Percentiles rank a stretch among this genome's conserved stretches.
These are phyloP conservation scores for Flaveria trinervia DNA, from an alignment of 129 eudicot species.

Conservation along the genomic window DNA sequence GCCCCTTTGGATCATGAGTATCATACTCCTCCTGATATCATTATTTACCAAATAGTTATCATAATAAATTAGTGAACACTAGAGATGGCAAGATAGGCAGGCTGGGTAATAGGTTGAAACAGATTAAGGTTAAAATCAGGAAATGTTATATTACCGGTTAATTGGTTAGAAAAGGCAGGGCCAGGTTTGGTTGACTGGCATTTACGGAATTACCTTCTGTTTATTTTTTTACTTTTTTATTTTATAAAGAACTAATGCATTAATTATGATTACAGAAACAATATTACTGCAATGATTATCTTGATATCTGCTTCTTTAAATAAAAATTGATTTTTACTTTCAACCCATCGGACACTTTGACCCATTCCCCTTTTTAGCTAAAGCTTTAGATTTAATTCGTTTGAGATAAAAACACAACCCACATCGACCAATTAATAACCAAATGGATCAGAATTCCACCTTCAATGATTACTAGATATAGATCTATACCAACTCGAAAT, in stretches of 20 bases:
- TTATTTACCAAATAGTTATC: conserved; percentile 10
- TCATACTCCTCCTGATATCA: conserved; percentile 78
- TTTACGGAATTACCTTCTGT: neutral
- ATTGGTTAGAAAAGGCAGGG: neutral
- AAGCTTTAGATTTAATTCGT: neutral
- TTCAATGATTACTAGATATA: neutral
- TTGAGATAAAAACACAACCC: neutral
- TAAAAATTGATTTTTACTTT: neutral
- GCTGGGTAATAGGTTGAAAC: neutral
- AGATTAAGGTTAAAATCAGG: neutral
- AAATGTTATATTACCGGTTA: neutral
- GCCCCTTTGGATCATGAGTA: conserved; percentile 90
- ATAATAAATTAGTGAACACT: neutral
- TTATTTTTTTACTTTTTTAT: neutral
- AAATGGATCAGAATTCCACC: neutral
- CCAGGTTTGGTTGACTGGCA: neutral
- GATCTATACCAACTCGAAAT: neutral
- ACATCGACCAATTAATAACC: neutral
- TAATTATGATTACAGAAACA: neutral
- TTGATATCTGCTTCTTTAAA: neutral
- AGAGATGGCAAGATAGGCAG: neutral
- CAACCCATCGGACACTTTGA: neutral
- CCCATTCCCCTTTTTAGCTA: neutral
- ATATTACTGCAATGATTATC: neutral
- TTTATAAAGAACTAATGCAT: neutral